phyloP scores from a whole-genome alignment of 768 basidiomycete genomes.

The Gelatoporia subvermispora region DNA sequence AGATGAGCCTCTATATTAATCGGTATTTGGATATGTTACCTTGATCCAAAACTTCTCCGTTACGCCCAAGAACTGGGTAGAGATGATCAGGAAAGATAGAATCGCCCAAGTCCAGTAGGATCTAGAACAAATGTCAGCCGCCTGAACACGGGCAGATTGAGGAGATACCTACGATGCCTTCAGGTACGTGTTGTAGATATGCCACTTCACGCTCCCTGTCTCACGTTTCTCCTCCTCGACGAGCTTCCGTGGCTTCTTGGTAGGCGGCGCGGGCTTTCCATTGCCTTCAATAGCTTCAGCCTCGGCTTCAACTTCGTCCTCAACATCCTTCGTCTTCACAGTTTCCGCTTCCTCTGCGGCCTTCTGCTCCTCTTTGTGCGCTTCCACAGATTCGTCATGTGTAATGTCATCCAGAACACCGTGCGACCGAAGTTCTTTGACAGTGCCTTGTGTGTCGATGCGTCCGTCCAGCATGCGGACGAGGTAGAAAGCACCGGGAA shows the following conservation, averaged over 20 bases:
- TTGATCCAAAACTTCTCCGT: slow-evolving; percentile 74
- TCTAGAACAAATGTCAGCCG: slow-evolving; percentile 25
- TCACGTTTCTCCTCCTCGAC: slow-evolving; percentile 81
- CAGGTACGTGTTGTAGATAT: slow-evolving; percentile 57
- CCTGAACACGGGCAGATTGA: not conserved
- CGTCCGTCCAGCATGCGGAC: slow-evolving; percentile 80
- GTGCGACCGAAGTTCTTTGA: slow-evolving; percentile 55
- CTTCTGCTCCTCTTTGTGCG: slow-evolving; percentile 39
- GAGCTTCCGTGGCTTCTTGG: slow-evolving; percentile 67
- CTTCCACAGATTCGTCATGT: slow-evolving; percentile 44
- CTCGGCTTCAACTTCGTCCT: slow-evolving; percentile 26
- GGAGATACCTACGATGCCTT: slow-evolving; percentile 56
- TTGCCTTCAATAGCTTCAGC: slow-evolving; percentile 22
- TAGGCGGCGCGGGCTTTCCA: slow-evolving; percentile 24
- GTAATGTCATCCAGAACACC: slow-evolving; percentile 61
- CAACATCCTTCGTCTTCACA: slow-evolving; percentile 11
- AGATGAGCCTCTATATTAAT: not conserved
- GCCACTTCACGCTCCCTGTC: slow-evolving; percentile 79
- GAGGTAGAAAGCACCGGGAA: slow-evolving; percentile 68
- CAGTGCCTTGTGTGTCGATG: slow-evolving; percentile 68
- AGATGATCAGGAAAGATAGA: slow-evolving; percentile 42
- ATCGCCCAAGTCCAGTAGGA: slow-evolving; percentile 68
- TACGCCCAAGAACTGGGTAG: slow-evolving; percentile 44
- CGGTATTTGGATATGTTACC: slow-evolving; percentile 27
- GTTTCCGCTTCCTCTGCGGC: slow-evolving; percentile 9